Evolutionary conservation across 1,139 yeast species (phyloP).

Genomic region (Geotrichum phurueaensis): DNA sequence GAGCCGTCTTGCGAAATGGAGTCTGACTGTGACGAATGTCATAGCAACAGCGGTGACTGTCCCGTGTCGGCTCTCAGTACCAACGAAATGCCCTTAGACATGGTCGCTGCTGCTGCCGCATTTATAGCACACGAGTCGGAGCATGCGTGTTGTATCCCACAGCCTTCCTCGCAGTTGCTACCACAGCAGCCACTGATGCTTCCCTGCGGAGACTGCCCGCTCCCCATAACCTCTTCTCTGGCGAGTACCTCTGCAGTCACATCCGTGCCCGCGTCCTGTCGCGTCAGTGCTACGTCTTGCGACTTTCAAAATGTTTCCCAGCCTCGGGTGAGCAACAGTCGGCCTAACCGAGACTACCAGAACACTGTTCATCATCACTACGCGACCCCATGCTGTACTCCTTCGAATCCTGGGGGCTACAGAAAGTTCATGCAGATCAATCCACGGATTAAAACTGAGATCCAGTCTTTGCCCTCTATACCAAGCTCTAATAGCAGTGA

Average conservation of each 20-base stretch:
- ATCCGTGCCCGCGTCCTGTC: background rate
- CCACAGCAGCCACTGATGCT: background rate
- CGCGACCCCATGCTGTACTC: background rate
- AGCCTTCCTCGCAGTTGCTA: background rate
- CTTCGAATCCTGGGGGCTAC: background rate
- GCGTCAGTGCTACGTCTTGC: background rate
- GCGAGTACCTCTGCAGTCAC: background rate
- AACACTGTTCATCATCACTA: background rate
- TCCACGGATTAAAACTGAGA: background rate
- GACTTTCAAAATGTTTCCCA: background rate
- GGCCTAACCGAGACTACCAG: background rate
- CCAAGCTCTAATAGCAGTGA: background rate
- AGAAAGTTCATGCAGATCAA: background rate
- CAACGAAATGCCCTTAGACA: background rate
- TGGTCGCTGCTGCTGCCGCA: constrained; percentile 5
- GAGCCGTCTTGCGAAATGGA: background rate
- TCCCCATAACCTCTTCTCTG: background rate
- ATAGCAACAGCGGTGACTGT: background rate
- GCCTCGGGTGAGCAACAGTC: background rate
- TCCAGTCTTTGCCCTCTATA: background rate
- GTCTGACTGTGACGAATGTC: background rate
- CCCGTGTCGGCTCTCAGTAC: background rate
- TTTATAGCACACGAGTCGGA: background rate
- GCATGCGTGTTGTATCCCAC: background rate
- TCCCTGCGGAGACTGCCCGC: background rate